Evolutionary conservation across 345 rosid genomes (phyloP), one percentile per base, ranked within the genome.

Genomic region (Hirschfeldia incana): DNA sequence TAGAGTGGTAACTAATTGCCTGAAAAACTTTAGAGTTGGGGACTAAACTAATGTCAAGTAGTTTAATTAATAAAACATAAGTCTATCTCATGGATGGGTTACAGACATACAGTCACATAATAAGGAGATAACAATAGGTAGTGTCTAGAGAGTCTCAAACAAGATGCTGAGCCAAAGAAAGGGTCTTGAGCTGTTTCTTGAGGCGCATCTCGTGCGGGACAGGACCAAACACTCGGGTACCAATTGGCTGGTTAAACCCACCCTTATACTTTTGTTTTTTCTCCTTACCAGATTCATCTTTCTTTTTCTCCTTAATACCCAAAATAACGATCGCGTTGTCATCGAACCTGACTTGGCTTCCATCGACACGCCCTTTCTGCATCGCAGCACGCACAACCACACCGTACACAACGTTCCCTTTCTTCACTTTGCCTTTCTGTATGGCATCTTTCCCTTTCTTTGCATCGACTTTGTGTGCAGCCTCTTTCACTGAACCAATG

Each of bases 361-460:
- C 98, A 78, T 91, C 97, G 8, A 80, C 86, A 67, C 92, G 92
- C 3, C 90, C 86, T 9, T 84, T 79, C 29, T 74, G 95, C 97
- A 91, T 88, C 2, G 97, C 95, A 39, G 98, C 93, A 57, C 94
- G 90, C 33, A 91, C 93, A 21, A 94, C 92, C 33, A 94, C 93
- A 60, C 92, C 93, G 26, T 85, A 80, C 3, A 87, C 92, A 46
- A 89, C 96, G 58, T 75, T 85, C 21, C 97, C 94, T 85, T 89
- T 92, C 97, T 92, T 89, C 72, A 94, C 95, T 83, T 91, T 93
- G 67, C 94, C 98, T 7, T 85, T 94, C 11, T 92, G 93, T 59
- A 73, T 76, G 2, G 8, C 57, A 1, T n/a, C 8, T 49, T 49
- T 49, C 8, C 57, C 57, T 49, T 49, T 49, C 57, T 49, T 49